Evolutionary conservation across 2,329 filamentous ascomycete genomes (phyloP), one percentile per base, ranked within the genome.

Genomic region (Pseudogymnoascus sp.): DNA sequence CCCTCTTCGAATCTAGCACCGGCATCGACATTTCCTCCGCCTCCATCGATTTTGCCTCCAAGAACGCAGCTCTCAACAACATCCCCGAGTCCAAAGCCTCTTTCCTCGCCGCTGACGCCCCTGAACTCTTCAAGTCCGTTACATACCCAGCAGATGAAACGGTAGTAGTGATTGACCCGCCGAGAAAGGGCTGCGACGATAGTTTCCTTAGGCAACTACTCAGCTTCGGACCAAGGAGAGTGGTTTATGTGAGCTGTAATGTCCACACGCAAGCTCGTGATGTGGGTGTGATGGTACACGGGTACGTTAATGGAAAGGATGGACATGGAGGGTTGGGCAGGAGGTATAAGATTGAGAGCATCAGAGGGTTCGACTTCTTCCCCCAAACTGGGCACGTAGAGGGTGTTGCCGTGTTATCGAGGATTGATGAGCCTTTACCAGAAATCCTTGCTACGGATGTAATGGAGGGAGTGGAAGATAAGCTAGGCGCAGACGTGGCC

Each of bases 181-280:
- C 95, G 5, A 84, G 95, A 46, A 99, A 97, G 75, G 95, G 95
- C 8, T 97, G 95, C 73, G 93, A 96, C 70, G 85, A 87, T 59
- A 84, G 84, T 67, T 99, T 99, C 75, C 77, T 99, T 44, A 76
- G 79, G 14, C 95, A 99, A 78, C 76, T 99, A 71, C 78, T 97
- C 62, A 76, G 79, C 5, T 97, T 90, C 70, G 89, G 83, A 0
- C 93, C 95, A 0, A 82, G 82, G 67, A 82, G 95, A 64, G 85
- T 99, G 10, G 86, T 96, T 4, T 99, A 99, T 74, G 93, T 99
- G 42, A 96, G 90, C 73, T 99, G 95, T 71, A 99, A 99, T 72
- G 95, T 99, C 67, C 95, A 99, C 74, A 97, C 93, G 7, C 95
- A 97, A 81, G 95, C 95, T 12, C 81, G 95, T 62, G 95, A 99